Conservation (phyloP, 495 filamentous ascomycete species). For the Lentithecium fluviatile region DNA sequence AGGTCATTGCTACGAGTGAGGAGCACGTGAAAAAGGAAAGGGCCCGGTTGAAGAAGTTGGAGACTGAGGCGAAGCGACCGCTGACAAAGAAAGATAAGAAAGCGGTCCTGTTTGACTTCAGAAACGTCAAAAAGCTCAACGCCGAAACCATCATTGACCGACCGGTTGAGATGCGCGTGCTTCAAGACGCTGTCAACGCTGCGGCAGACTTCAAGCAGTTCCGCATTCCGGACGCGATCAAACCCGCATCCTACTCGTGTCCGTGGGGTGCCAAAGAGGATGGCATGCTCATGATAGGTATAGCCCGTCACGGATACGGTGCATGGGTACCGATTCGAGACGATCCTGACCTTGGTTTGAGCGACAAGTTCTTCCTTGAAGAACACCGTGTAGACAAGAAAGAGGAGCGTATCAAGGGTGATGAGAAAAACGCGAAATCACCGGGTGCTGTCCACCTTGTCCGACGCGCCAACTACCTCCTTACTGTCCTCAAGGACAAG, state of each 20-base stretch:
- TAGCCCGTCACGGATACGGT: constrained; percentile 88
- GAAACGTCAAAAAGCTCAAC: constrained; percentile 88
- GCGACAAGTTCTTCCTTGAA: constrained; percentile 93
- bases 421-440: constrained; percentile 78
- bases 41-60: constrained; percentile 56
- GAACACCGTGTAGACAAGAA: constrained; percentile 98
- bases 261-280: constrained; percentile 88
- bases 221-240: constrained; percentile 85
- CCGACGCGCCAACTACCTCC: constrained; percentile 87
- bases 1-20: constrained; percentile 69
- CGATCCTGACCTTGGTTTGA: constrained; percentile 79
- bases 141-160: constrained; percentile 91
- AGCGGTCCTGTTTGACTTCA: constrained; percentile 89
- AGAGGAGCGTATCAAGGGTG: constrained; percentile 76
- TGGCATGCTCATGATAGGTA: constrained; percentile 93
- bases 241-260: constrained; percentile 80
- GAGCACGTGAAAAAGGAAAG: constrained; percentile 68
- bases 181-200: constrained; percentile 67
- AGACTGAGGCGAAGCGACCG: constrained; percentile 67
- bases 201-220: constrained; percentile 70
- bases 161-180: constrained; percentile 78
- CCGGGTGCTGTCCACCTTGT: constrained; percentile 96
- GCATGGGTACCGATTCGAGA: constrained; percentile 92
- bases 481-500: constrained; percentile 83
- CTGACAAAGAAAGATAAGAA: constrained; percentile 95